Base-by-base conservation (phyloP, 257 asterid species). In the Vinca minor region DNA sequence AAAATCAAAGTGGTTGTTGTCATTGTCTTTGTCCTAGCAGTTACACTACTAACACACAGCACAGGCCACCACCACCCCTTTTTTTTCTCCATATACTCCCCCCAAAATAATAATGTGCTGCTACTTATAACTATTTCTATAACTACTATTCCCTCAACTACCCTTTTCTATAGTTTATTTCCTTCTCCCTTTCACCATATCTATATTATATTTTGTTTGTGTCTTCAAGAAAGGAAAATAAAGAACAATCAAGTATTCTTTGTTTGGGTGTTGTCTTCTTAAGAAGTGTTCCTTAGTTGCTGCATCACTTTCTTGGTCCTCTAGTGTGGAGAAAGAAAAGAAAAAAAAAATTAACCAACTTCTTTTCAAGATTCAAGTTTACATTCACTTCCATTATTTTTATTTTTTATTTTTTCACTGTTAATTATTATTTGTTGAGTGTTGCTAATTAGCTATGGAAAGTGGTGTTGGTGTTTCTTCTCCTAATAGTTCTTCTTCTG, bases 371-470 rank as follows among this genome's bases (percentile, higher is more conserved):
- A 12, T 67, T 57, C 54, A 50, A 50, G 39, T 26, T n/a, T 64
- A 39, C 58, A n/a, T n/a, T n/a, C n/a, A n/a, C n/a, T 68, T 47
- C 54, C 52, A 25, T n/a, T 64, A 48, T 60, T 15, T 41, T 67
- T 62, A 59, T 39, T 65, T 18, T 69, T 57, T 70, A 60, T 48
- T 55, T 49, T 59, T 56, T 20, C n/a, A n/a, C n/a, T n/a, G n/a
- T n/a, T n/a, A n/a, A n/a, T n/a, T n/a, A n/a, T n/a, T n/a, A n/a
- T n/a, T n/a, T n/a, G n/a, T n/a, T n/a, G n/a, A n/a, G n/a, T n/a
- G n/a, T n/a, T n/a, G n/a, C n/a, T n/a, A n/a, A n/a, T n/a, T 46
- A 56, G 54, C 75, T 61, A 87, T 89, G 95, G 95, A 89, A 81
- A 72, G 80, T n/a, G n/a, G n/a, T 55, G 52, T 11, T 31, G 14